Evolutionary conservation across 768 basidiomycete species (phyloP).

Genomic region (Suillus alpinus): DNA sequence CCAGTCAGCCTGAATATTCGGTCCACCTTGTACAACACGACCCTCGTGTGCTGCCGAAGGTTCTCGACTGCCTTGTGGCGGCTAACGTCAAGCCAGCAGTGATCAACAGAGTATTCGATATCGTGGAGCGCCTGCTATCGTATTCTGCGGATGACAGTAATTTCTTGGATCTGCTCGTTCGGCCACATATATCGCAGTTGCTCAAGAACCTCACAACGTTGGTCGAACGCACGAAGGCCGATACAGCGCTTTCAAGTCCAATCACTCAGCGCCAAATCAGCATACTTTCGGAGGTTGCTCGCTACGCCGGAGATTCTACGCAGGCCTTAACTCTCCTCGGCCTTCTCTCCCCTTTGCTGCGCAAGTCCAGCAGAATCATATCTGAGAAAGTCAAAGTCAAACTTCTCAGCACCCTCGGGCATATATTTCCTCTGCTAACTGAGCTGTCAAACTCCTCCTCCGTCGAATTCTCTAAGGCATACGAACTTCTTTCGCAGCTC

Average conservation of each 20-base stretch:
- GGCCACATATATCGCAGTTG: conserved; percentile 68
- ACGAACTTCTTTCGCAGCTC: conserved; percentile 66
- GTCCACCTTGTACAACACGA: conserved; percentile 71
- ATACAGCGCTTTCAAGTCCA: conserved; percentile 50
- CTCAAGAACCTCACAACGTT: conserved; percentile 69
- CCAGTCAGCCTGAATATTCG: conserved; percentile 53
- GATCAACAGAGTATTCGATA: conserved; percentile 77
- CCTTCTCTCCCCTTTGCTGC: conserved; percentile 77
- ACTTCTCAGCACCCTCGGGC: conserved; percentile 67
- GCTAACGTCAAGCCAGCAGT: conserved; percentile 86
- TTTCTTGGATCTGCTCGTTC: conserved; percentile 53
- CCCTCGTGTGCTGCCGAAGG: conserved; percentile 61
- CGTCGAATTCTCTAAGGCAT: conserved; percentile 48
- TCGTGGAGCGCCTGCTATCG: conserved; percentile 68
- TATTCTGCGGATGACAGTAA: conserved; percentile 49
- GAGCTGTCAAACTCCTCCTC: conserved; percentile 50
- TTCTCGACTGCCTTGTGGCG: conserved; percentile 80
- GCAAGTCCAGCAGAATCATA: conserved; percentile 69
- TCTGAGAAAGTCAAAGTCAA: conserved; percentile 86
- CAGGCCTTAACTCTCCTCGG: conserved; percentile 73
- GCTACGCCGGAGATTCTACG: conserved; percentile 60
- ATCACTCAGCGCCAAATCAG: conserved; percentile 79
- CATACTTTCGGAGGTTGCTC: conserved; percentile 78
- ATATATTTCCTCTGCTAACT: conserved; percentile 63
- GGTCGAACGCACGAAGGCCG: conserved; percentile 59